These are phyloP conservation scores for Malus sylvestris DNA, from an alignment of 306 rosid genomes.

Conservation along the genomic window DNA sequence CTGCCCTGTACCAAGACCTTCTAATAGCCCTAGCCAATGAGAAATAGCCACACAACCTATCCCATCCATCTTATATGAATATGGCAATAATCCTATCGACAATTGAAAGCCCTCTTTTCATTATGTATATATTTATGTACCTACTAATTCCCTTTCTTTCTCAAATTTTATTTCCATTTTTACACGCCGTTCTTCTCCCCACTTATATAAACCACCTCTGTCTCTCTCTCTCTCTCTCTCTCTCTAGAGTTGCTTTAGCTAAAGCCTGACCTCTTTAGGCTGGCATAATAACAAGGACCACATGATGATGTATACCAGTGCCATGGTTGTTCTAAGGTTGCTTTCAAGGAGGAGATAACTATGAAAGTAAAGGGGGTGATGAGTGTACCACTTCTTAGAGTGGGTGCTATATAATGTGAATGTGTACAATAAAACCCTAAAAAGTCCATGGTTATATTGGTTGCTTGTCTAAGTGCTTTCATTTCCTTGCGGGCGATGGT, in stretches of 20 bases:
- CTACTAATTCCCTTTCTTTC: slow-evolving; percentile 13
- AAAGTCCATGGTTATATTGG: slow-evolving; percentile 17
- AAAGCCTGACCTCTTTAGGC: slow-evolving; percentile 41
- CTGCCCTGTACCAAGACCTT: slow-evolving; percentile 18
- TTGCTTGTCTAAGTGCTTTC: slow-evolving; percentile 24
- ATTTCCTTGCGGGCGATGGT: slow-evolving; percentile 15
- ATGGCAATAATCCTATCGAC: slow-evolving; percentile 38
- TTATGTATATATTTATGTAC: not conserved
- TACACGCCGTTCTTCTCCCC: slow-evolving; percentile 64
- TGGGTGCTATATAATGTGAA: slow-evolving; percentile 27
- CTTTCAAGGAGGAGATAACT: slow-evolving; percentile 78
- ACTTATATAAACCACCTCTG: slow-evolving; percentile 6
- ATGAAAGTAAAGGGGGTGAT: slow-evolving; percentile 37
- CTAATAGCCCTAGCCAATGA: slow-evolving; percentile 52
- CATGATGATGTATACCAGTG: slow-evolving; percentile 35
- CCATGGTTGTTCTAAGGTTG: slow-evolving; percentile 52
- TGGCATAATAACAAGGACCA: slow-evolving; percentile 73
- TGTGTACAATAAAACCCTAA: slow-evolving; percentile 27
- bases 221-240: slow-evolving; percentile 11
- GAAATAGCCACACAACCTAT: slow-evolving; percentile 31
- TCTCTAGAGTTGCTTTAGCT: slow-evolving; percentile 8
- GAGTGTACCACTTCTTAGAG: slow-evolving; percentile 24
- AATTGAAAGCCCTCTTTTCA: slow-evolving; percentile 40
- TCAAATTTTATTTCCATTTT: slow-evolving; percentile 48
- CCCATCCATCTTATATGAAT: slow-evolving; percentile 20